Evolutionary conservation across 805 yeast species (phyloP), one percentile per base, ranked within the genome.

Genomic region (Lachancea meyersii): DNA sequence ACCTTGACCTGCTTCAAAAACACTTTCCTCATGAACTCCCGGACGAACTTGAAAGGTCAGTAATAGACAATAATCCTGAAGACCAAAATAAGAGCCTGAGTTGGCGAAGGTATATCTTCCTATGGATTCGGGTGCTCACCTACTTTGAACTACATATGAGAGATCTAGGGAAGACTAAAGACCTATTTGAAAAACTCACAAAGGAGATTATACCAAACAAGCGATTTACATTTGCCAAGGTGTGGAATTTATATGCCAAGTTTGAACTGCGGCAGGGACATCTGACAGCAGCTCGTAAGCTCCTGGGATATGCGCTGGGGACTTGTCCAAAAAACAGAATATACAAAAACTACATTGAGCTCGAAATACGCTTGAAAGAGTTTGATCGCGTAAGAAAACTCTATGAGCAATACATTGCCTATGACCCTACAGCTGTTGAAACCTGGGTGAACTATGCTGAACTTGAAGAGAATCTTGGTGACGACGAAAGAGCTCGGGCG

Each of bases 371-470:
- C 41, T 59, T 89, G 35, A 84, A 83, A 28, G 93, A 88, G 53
- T 84, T 84, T 69, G 94, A 83, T 47, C 64, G 96, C 27, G 88
- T 82, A 6, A 66, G 97, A 24, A 78, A 67, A 57, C 55, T 93
- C 3, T 87, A 78, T 57, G 85, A 80, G 49, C 80, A 77, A 54
- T 76, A 74, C 65, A 47, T 68, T 6, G 54, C 69, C 1, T 55
- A 62, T 3, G 42, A 48, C 14, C 58, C 65, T n/a, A 8, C 31
- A 2, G 19, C 47, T 40, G 27, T 40, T 1, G 24, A 49, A 1
- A 68, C 75, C 0, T 80, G 97, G 82, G 53, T 74, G 3, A 71
- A 72, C 4, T 88, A 77, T 63, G 80, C 89, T 1, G 72, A 71
- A 3, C 71, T 89, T 49, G 97, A 91, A 60, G 68, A 65, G 39